Conservation (phyloP, 176 grass and related monocot species). For the Triticum dicoccoides region DNA sequence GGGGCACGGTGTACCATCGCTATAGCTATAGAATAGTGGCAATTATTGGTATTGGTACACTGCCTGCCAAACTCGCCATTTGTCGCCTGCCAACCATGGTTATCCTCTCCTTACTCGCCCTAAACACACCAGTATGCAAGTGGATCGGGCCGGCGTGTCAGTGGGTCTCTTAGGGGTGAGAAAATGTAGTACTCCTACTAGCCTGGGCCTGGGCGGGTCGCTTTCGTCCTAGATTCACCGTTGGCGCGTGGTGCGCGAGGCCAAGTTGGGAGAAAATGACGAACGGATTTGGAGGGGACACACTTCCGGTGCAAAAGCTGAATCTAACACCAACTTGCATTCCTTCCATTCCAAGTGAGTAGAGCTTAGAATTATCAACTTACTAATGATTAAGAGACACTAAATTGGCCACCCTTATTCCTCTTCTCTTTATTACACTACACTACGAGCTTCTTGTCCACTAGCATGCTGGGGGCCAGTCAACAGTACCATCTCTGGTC, state of each 20-base stretch:
- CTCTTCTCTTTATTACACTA: too few species aligned
- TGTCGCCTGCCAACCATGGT: conserved; percentile 7
- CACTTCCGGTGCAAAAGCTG: not conserved
- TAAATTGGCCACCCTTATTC: not conserved
- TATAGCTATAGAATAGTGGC: conserved; percentile 18
- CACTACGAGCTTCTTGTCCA: not conserved
- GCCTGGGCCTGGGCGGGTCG: not conserved
- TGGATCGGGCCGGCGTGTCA: too few species aligned
- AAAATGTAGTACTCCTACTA: too few species aligned
- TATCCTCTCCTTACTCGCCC: not conserved
- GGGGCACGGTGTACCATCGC: not conserved
- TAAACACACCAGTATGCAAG: not conserved
- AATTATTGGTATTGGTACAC: conserved; percentile 39
- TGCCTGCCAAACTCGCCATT: conserved; percentile 31
- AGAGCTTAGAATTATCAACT: not conserved
- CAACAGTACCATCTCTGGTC: not conserved
- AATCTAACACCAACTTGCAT: conserved; percentile 5
- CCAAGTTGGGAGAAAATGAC: conserved; percentile 20
- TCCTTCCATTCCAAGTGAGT: not conserved
- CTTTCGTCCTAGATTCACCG: not conserved
- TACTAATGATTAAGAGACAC: not conserved
- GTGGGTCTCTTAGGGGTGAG: too few species aligned
- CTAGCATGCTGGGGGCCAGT: not conserved
- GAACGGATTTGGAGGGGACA: not conserved
- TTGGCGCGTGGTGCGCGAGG: not conserved